phyloP scores from a whole-genome alignment of 306 rosid species.

The Pyrus pyrifolia region DNA sequence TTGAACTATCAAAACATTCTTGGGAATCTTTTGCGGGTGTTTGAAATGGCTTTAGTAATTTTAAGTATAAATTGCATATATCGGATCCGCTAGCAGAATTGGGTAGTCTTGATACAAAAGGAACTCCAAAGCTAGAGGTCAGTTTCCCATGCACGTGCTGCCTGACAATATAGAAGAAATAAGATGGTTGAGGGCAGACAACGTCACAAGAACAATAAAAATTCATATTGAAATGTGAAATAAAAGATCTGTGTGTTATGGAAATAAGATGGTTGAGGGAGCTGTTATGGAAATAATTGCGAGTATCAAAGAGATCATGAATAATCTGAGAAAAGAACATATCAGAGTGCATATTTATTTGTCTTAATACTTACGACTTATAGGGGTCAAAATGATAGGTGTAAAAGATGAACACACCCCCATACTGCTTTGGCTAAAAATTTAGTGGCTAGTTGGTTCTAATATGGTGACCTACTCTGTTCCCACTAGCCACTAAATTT shows the following conservation, averaged over 20 bases:
- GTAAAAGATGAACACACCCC: neutral
- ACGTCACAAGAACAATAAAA: neutral
- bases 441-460: too few species aligned
- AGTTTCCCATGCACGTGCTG: conserved; percentile 56
- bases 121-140: conserved; percentile 76
- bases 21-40: conserved; percentile 31
- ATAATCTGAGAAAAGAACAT: neutral
- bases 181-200: conserved; percentile 13
- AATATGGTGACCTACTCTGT: too few species aligned
- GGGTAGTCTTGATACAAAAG: conserved; percentile 53
- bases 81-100: conserved; percentile 55
- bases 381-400: neutral
- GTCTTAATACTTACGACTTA: neutral
- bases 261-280: too few species aligned
- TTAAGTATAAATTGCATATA: conserved; percentile 53
- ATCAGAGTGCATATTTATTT: neutral
- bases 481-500: neutral
- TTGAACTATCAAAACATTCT: conserved; percentile 31
- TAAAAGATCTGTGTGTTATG: neutral
- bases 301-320: neutral
- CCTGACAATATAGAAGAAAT: conserved; percentile 48
- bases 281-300: neutral
- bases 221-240: neutral
- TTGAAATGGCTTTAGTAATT: conserved; percentile 58
- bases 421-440: neutral